Conservation (phyloP, 2,329 filamentous ascomycete genomes). For the Phaeosphaeriaceae sp. region DNA sequence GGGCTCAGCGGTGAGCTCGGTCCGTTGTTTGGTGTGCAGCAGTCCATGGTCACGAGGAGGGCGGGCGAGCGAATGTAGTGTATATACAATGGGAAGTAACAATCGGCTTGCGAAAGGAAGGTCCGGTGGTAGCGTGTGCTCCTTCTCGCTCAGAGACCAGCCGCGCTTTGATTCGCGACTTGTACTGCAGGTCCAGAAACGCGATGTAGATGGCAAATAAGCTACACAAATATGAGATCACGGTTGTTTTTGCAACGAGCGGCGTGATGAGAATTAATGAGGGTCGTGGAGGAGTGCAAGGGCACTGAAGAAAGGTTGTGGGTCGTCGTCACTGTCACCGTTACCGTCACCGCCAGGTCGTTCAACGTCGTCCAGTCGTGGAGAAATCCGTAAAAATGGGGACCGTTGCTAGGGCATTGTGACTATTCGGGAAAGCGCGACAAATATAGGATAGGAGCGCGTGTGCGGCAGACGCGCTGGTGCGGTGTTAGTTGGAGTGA, state of each 20-base stretch:
- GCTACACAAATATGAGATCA: slow-evolving; percentile 3
- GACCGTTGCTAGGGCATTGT: slow-evolving; percentile 32
- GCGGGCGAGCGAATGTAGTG: slow-evolving; percentile 5
- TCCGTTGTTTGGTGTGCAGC: slow-evolving; percentile 19
- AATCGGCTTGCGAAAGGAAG: slow-evolving; percentile 15
- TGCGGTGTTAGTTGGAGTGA: slow-evolving; percentile 21
- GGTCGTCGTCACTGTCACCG: too few species aligned
- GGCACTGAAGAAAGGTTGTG: slow-evolving; percentile 9
- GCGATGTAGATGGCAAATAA: not conserved
- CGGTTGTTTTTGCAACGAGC: not conserved
- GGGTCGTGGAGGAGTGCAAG: slow-evolving; percentile 8
- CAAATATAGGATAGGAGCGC: slow-evolving; percentile 22
- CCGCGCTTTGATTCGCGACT: slow-evolving; percentile 9
- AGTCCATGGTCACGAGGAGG: slow-evolving; percentile 38
- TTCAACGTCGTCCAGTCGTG: slow-evolving; percentile 14
- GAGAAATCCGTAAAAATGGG: slow-evolving; percentile 20
- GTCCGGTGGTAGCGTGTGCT: slow-evolving; percentile 7
- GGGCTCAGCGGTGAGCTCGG: slow-evolving; percentile 51
- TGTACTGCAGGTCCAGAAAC: not conserved
- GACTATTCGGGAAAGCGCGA: slow-evolving; percentile 19
- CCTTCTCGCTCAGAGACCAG: slow-evolving; percentile 11
- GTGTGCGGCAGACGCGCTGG: slow-evolving; percentile 30
- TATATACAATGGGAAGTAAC: slow-evolving; percentile 19
- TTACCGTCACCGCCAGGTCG: slow-evolving; percentile 25
- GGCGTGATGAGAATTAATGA: slow-evolving; percentile 2